Evolutionary conservation across 306 rosid species (phyloP).

Genomic region (Medicago arabica): DNA sequence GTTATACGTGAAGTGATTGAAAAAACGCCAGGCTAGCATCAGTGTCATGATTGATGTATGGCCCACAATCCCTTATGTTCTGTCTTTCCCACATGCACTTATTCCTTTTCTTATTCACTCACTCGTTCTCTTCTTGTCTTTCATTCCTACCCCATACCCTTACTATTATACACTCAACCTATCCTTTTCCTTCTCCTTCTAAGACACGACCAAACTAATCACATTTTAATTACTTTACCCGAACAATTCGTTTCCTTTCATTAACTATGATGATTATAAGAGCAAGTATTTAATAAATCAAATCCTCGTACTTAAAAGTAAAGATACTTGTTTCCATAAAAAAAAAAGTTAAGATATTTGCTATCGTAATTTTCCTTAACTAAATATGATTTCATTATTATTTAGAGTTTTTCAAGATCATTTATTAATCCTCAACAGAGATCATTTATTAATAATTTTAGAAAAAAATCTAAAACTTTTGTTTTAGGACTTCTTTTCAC

Average conservation of each 20-base stretch:
- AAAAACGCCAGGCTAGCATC: slow-evolving; percentile 81
- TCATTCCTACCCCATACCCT: not conserved
- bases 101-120: slow-evolving; percentile 45
- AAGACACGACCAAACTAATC: too few relatives aligned
- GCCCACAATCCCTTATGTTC: slow-evolving; percentile 51
- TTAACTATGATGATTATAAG: not conserved
- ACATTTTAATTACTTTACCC: not conserved
- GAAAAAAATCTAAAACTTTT: not conserved
- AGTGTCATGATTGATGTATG: slow-evolving; percentile 62
- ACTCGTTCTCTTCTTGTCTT: slow-evolving; percentile 32
- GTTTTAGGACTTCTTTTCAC: not conserved
- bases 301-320: not conserved
- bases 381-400: not conserved
- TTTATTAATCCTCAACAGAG: not conserved
- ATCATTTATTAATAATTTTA: not conserved
- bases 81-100: slow-evolving; percentile 76
- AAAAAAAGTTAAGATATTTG: not conserved
- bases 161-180: not conserved
- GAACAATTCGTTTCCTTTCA: not conserved
- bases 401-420: not conserved
- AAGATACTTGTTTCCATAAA: not conserved
- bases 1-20: slow-evolving; percentile 33
- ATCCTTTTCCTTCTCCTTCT: not conserved
- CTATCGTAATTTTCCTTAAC: not conserved
- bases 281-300: not conserved